Evolutionary conservation across 2,329 filamentous ascomycete species (phyloP).

Genomic region (Colletotrichum plurivorum): DNA sequence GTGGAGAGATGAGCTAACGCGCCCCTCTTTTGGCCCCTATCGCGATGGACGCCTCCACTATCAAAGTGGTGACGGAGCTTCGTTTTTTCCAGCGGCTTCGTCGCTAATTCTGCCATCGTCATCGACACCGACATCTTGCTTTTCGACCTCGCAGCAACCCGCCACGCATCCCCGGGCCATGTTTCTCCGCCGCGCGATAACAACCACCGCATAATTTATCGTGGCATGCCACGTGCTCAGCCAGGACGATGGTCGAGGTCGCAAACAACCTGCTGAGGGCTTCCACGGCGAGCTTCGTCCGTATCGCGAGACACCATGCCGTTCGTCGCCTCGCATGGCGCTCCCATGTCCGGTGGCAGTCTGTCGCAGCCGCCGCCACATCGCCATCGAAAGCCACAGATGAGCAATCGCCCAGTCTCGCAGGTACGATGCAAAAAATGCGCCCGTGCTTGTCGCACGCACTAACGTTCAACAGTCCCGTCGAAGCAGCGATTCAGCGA

Average conservation of each 20-base stretch:
- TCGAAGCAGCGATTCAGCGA: conserved; percentile 85
- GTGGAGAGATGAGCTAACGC: conserved; percentile 27
- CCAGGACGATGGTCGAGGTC: conserved; percentile 36
- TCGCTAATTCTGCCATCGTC: conserved; percentile 29
- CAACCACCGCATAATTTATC: background rate
- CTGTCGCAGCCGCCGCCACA: conserved; percentile 48
- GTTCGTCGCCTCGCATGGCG: conserved; percentile 54
- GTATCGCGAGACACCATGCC: conserved; percentile 64
- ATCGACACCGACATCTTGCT: background rate
- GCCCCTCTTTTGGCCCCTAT: conserved; percentile 34
- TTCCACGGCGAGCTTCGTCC: conserved; percentile 63
- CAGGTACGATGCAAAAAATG: conserved; percentile 52
- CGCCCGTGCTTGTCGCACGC: background rate
- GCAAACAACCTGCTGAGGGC: conserved; percentile 54
- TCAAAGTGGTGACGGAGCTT: conserved; percentile 33
- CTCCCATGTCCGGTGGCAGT: conserved; percentile 61
- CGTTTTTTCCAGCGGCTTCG: conserved; percentile 28
- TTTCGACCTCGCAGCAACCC: background rate
- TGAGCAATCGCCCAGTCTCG: conserved; percentile 50
- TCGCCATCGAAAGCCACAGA: conserved; percentile 34
- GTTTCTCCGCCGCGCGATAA: background rate
- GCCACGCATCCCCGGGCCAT: conserved; percentile 43
- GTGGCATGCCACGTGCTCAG: conserved; percentile 17
- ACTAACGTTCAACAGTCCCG: conserved; percentile 52
- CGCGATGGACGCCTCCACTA: conserved; percentile 33